These are phyloP conservation scores for Suhomyces wounanorum DNA, from an alignment of 1,139 yeast genomes.

Conservation along the genomic window DNA sequence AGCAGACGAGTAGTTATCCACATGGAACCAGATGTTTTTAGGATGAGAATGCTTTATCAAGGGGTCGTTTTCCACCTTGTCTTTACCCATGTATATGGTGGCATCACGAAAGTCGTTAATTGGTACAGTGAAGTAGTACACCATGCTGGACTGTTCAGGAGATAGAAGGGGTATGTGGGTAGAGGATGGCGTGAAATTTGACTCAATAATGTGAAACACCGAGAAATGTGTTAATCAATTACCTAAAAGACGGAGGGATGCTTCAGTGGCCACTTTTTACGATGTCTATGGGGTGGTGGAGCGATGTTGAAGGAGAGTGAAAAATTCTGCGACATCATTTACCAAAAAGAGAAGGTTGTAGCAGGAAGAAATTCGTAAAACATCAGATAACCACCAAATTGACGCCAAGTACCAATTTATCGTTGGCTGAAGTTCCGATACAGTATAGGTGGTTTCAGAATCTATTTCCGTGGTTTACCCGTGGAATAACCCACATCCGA, in stretches of 20 bases:
- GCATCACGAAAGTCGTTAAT: conserved; percentile 26
- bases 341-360: neutral
- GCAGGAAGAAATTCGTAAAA: no score
- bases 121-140: conserved; percentile 54
- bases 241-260: neutral
- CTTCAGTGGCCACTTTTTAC: no score
- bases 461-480: no score
- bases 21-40: conserved; percentile 82
- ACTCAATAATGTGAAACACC: neutral
- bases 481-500: no score
- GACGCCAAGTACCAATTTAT: no score
- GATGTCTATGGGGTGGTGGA: neutral
- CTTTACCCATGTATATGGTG: conserved; percentile 69
- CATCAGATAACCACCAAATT: no score
- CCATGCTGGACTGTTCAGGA: conserved; percentile 40
- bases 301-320: neutral
- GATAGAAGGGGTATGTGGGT: neutral
- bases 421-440: no score
- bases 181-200: neutral
- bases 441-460: no score
- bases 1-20: conserved; percentile 77
- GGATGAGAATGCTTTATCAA: conserved; percentile 70
- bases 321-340: neutral
- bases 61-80: conserved; percentile 75
- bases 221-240: neutral